Evolutionary conservation across 352 stramenopile genomes (phyloP).

Genomic region (Phytophthora meadii): DNA sequence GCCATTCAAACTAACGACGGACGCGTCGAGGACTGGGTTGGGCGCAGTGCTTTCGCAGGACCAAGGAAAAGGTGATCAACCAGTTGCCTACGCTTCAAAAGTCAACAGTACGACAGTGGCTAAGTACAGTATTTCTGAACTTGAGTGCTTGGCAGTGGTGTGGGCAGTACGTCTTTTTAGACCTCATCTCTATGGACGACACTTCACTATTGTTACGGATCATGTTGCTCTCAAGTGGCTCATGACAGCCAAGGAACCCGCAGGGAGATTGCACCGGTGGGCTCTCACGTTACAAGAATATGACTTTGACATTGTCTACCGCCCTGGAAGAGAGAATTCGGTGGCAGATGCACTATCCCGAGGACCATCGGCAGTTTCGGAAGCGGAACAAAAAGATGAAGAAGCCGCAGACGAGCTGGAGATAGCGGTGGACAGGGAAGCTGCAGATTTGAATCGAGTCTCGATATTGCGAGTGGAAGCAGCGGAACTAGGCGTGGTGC

Average conservation of each 20-base stretch:
- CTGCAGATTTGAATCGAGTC: no score
- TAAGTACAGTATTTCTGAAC: conserved; percentile 32
- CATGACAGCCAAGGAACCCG: conserved; percentile 16
- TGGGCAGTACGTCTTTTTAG: conserved; percentile 12
- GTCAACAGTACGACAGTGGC: conserved; percentile 18
- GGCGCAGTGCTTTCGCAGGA: conserved; percentile 36
- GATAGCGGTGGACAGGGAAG: no score
- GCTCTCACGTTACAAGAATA: conserved; percentile 31
- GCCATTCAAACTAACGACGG: conserved; percentile 38
- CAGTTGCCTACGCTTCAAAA: conserved; percentile 26
- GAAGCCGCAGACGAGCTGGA: no score
- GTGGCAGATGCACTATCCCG: conserved; percentile 29
- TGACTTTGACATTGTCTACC: conserved; percentile 24
- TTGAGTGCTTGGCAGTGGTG: conserved; percentile 34
- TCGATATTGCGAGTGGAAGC: no score
- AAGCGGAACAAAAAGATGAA: no score
- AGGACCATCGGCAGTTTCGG: not conserved
- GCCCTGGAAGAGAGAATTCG: not conserved
- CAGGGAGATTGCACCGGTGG: conserved; percentile 17
- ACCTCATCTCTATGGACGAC: conserved; percentile 25
- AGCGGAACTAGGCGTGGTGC: not conserved
- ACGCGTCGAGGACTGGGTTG: conserved; percentile 23
- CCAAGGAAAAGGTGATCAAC: conserved; percentile 5
- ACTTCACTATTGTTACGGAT: conserved; percentile 29
- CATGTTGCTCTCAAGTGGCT: conserved; percentile 16